Evolutionary conservation across 2,329 filamentous ascomycete species (phyloP), one percentile per base, ranked within the genome.

Genomic region (Cordyceps javanica): DNA sequence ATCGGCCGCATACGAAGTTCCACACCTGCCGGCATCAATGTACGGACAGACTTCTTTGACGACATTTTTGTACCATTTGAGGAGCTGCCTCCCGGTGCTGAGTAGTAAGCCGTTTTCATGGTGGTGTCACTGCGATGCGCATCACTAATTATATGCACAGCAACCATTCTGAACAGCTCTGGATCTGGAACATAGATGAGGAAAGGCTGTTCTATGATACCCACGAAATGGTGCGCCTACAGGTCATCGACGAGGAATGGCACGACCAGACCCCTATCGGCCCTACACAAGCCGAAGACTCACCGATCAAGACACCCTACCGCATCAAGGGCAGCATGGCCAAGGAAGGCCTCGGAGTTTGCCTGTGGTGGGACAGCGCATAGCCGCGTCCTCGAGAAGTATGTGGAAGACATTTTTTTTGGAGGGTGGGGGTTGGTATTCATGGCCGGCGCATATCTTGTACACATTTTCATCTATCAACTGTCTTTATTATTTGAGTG

Each of bases 41-140:
- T 97, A 60, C 85, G 86, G 50, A 87, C 92, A 4, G 90, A 96
- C 61, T 99, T 99, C 71, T 99, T 97, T 65, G 89, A 93, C 65
- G 92, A 97, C 62, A 91, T 99, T 32, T 87, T 90, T 59, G 85
- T 97, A 61, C 90, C 82, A 1, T 84, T 82, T 36, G 81, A 85
- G 57, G 84, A 90, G 62, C 79, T 96, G 4, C 89, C 91, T 39
- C 83, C 89, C 28, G 85, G 84, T n/a, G 85, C 86, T 26, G 81
- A 83, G 68, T 96, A 90, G 88, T 91, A 73, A 74, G 86, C 64
- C 19, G 39, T 23, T 13, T 6, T 19, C 39, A 7, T 9, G 3
- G 44, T 10, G 11, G 5, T 28, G 25, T 19, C 14, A 14, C 19
- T 38, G 36, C 8, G 8, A 7, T 38, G 49, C 10, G 26, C 44